phyloP scores from a whole-genome alignment of 371 early-diverging fungal genomes.

The Saksenaea vasiformis region DNA sequence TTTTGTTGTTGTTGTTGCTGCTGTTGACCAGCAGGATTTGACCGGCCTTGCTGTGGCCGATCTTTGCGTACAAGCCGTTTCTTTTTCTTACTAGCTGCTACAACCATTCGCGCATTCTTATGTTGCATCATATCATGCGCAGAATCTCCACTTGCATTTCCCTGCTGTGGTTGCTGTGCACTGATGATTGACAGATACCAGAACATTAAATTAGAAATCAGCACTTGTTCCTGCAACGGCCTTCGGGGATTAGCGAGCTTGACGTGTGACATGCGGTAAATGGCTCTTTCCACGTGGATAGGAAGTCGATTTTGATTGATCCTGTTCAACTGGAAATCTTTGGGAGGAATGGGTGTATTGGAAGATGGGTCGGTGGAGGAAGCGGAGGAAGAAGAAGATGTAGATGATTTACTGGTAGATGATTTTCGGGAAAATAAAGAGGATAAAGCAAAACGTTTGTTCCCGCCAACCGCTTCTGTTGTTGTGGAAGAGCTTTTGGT shows the following conservation, averaged over 20 bases:
- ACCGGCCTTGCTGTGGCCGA: slow-evolving; percentile 10
- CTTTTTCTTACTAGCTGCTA: slow-evolving; percentile 20
- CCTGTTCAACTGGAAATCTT: slow-evolving; percentile 57
- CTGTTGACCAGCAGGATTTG: not conserved
- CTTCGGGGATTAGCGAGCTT: slow-evolving; percentile 91
- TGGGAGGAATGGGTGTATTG: slow-evolving; percentile 25
- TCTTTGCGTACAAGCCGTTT: slow-evolving; percentile 16
- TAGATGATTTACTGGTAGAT: slow-evolving; percentile 7
- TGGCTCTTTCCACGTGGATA: slow-evolving; percentile 83
- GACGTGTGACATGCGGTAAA: slow-evolving; percentile 89
- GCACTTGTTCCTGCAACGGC: slow-evolving; percentile 89
- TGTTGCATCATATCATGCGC: slow-evolving; percentile 14
- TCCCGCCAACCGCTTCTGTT: not conserved
- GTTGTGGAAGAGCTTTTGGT: not conserved
- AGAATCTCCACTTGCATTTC: slow-evolving; percentile 7
- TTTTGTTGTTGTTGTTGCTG: not conserved
- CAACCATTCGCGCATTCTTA: slow-evolving; percentile 14
- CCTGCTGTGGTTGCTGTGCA: slow-evolving; percentile 10
- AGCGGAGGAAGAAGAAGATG: too few species aligned
- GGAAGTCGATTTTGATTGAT: slow-evolving; percentile 70
- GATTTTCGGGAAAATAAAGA: slow-evolving; percentile 25
- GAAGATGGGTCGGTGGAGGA: slow-evolving; percentile 8
- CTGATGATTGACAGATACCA: slow-evolving; percentile 84
- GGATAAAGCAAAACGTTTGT: slow-evolving; percentile 19
- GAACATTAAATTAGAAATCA: slow-evolving; percentile 95